Conservation (phyloP, 257 asterid genomes). For the Cruciata laevipes region DNA sequence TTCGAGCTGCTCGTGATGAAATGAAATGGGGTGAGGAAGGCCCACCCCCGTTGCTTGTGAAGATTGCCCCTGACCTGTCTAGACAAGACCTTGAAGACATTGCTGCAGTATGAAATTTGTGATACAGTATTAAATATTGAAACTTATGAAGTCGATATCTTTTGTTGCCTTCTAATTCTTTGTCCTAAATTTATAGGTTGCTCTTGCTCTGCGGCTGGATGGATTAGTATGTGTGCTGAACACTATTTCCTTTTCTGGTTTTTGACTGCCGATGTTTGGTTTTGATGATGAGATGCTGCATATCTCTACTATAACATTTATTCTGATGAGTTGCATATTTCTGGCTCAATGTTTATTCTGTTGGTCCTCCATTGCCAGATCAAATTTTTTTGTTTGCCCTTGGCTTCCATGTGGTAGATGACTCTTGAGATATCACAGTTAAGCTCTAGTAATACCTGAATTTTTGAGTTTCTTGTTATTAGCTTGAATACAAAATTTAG, state of each 20-base stretch:
- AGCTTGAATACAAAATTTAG: not conserved
- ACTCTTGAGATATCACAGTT: not conserved
- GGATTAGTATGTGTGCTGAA: constrained; percentile 98
- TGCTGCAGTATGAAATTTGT: constrained; percentile 53
- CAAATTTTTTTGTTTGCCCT: not conserved
- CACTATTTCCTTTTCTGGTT: too few relatives aligned
- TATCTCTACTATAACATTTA: too few relatives aligned
- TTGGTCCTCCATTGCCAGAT: constrained; percentile 2
- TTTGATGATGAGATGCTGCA: too few relatives aligned
- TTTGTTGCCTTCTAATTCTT: constrained; percentile 15
- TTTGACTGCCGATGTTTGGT: too few relatives aligned
- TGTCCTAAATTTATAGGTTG: constrained; percentile 56
- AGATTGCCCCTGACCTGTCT: constrained; percentile 96
- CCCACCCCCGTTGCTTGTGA: constrained; percentile 92
- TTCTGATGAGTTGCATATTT: too few relatives aligned
- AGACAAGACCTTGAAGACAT: constrained; percentile 94
- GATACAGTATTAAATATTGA: not conserved
- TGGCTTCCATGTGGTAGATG: not conserved
- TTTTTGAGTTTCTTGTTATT: not conserved
- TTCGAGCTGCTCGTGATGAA: constrained; percentile 98
- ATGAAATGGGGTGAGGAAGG: constrained; percentile 99
- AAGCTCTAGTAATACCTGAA: not conserved
- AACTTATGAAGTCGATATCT: constrained; percentile 4
- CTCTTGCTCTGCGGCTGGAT: constrained; percentile 86
- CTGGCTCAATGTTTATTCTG: not conserved